Conservation (phyloP, 108 stramenopile species). For the Parietichytrium sp. region DNA sequence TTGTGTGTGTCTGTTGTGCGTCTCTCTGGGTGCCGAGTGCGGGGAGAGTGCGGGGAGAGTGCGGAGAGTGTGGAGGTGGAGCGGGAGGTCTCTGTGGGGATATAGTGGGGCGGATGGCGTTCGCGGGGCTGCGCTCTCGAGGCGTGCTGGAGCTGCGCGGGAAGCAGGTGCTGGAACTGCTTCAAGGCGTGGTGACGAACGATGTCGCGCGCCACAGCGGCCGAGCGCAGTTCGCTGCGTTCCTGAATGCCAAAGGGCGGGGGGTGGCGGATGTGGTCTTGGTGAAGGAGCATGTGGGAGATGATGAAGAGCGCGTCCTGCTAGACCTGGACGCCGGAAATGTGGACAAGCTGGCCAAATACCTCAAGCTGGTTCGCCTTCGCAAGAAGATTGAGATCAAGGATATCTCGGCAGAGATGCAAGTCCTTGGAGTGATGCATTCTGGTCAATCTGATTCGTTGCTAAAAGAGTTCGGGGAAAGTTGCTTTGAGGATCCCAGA, state of each 20-base stretch:
- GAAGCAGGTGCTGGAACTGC: slow-evolving; percentile 36
- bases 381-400: neutral
- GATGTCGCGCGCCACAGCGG: neutral
- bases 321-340: neutral
- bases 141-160: slow-evolving; percentile 29
- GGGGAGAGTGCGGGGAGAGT: too few relatives aligned
- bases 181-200: slow-evolving; percentile 46
- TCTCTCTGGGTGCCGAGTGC: too few relatives aligned
- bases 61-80: too few relatives aligned
- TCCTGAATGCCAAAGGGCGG: slow-evolving; percentile 48
- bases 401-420: neutral
- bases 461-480: neutral
- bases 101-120: too few relatives aligned
- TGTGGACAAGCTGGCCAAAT: neutral
- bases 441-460: too few relatives aligned
- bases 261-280: slow-evolving; percentile 32
- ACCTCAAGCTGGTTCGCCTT: slow-evolving; percentile 43
- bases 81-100: too few relatives aligned
- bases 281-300: neutral
- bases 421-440: neutral
- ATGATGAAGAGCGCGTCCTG: neutral
- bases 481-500: neutral
- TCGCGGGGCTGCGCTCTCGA: neutral
- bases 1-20: too few relatives aligned
- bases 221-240: slow-evolving; percentile 28